Conservation (phyloP, 139 green algal species). For the Diplosphaera chodatii region DNA sequence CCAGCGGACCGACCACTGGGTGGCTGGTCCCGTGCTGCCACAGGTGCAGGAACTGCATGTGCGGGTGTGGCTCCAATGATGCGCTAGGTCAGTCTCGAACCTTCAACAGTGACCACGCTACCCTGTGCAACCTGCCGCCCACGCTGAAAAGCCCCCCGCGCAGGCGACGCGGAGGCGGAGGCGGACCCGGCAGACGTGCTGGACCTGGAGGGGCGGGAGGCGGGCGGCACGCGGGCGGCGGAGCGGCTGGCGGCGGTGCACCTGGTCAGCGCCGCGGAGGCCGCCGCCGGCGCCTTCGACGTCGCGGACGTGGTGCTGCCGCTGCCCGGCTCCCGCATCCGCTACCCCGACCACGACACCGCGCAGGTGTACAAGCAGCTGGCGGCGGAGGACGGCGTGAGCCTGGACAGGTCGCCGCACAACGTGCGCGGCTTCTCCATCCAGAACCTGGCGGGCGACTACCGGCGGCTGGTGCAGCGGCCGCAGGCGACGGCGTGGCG, state of each 20-base stretch:
- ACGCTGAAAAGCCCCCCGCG: no score
- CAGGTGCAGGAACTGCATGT: no score
- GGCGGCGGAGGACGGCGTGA: slow-evolving; percentile 29
- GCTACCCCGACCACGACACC: slow-evolving; percentile 38
- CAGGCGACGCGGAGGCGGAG: no score
- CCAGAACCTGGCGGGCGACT: slow-evolving; percentile 49
- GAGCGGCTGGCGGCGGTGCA: slow-evolving; percentile 40
- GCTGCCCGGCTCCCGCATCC: slow-evolving; percentile 56
- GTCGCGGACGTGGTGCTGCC: slow-evolving; percentile 85
- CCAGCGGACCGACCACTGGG: no score
- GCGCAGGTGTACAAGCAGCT: slow-evolving; percentile 42
- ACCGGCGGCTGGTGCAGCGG: slow-evolving; percentile 57
- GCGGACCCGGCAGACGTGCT: no score
- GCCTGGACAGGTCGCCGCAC: slow-evolving; percentile 24
- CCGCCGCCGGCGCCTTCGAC: slow-evolving; percentile 28
- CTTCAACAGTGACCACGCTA: no score
- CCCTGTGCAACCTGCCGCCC: no score
- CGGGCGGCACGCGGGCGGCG: neutral
- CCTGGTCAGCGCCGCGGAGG: slow-evolving; percentile 73
- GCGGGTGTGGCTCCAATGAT: no score
- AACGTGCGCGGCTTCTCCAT: slow-evolving; percentile 44
- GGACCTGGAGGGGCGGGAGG: neutral
- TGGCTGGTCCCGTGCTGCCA: no score
- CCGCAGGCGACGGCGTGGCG: slow-evolving; percentile 15
- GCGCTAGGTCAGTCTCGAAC: no score